Percentiles rank a stretch among this genome's conserved stretches.
Evolutionary conservation across 2,329 filamentous ascomycete genomes (phyloP).

Genomic region (Claviceps pusilla): DNA sequence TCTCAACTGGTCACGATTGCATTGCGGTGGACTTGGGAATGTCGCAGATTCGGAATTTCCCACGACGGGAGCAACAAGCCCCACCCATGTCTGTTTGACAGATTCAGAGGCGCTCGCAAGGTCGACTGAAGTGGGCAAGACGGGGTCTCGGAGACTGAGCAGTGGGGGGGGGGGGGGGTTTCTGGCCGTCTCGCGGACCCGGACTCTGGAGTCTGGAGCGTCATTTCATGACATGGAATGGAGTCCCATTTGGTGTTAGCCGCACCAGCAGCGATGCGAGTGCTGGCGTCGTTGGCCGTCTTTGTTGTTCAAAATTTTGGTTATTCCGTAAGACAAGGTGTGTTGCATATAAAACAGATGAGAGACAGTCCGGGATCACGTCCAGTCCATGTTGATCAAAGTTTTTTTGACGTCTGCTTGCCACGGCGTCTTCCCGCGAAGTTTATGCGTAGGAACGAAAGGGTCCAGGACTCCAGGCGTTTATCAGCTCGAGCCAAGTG

Average conservation of each 20-base stretch:
- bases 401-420: not conserved
- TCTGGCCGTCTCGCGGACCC: not conserved
- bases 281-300: not conserved
- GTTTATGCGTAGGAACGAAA: not conserved
- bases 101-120: constrained; percentile 16
- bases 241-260: not conserved
- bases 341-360: not conserved
- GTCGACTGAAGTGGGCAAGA: constrained; percentile 19
- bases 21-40: not conserved
- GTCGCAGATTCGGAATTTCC: not conserved
- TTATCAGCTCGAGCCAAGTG: no score
- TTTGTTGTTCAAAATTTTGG: not conserved
- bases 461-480: no score
- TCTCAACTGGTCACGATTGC: not conserved
- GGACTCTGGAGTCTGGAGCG: not conserved
- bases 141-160: not conserved
- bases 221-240: no score
- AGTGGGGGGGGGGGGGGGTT: no score
- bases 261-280: not conserved
- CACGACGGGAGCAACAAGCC: not conserved
- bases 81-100: constrained; percentile 5
- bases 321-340: not conserved
- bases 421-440: not conserved
- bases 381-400: not conserved
- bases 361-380: not conserved